Evolutionary conservation across 2,329 filamentous ascomycete genomes (phyloP), one percentile per base, ranked within the genome.

Genomic region (Penicillium sp.): DNA sequence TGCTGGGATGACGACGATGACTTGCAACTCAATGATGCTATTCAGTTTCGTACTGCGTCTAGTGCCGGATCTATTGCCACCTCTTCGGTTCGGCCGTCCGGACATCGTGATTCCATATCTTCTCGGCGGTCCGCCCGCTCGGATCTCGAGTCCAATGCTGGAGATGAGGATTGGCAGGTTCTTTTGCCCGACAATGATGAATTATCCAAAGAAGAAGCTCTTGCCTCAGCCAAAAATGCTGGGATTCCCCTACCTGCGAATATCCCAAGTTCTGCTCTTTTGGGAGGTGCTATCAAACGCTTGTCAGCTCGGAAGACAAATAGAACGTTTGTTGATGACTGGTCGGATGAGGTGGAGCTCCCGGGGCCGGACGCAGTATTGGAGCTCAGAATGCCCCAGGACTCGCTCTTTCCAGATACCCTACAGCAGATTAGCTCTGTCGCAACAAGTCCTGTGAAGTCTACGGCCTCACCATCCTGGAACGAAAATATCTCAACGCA

Each of bases 241-340:
- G 94, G 94, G 61, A 96, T 99, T 59, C 93, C 94, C 6, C 84
- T 97, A 51, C 94, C 94, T 26, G 79, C 84, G 47, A 92, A 92
- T 68, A 85, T 97, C 29, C 91, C 93, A 1, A 85, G 89, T 28
- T 96, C 93, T 18, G 94, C 94, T 28, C 78, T 99, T 39, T 83
- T 94, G 70, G 93, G 93, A 48, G 94, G 94, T 47, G 93, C 91
- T 9, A 97, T 97, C 68, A 95, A 95, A 76, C 82, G 92, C 62
- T 80, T 97, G 31, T 92, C 92, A 45, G 85, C 85, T 53, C 82
- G 84, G 61, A 90, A 87, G 65, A 79, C 88, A 18, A 86, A 85
- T 65, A 87, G 84, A 65, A 84, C 86, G 38, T 83, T 89, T 53
- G 85, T 89, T 58, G 88, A 91, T 63, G 89, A 93, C 69, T 93